Evolutionary conservation across 495 filamentous ascomycete genomes (phyloP), one percentile per base, ranked within the genome.

Genomic region (Stereocaulon alpinum): DNA sequence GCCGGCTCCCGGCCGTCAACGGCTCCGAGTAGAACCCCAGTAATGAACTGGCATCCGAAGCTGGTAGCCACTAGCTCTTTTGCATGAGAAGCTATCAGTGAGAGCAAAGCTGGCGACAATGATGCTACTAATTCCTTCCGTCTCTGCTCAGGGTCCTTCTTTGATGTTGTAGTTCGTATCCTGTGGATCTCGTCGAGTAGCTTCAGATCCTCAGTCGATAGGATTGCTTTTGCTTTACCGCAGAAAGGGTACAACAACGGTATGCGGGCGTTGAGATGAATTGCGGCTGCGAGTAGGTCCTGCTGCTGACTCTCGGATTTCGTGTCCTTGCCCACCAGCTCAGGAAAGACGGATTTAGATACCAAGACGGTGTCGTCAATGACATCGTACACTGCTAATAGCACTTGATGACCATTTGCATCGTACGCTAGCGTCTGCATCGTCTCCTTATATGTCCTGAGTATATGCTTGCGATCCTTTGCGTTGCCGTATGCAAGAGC

Each of bases 351-450:
- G 24, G 85, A 77, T 70, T 95, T 96, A 18, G 86, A 77, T n/a
- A 83, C 85, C 58, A 95, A 74, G 55, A 89, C 87, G 2, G 91
- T 96, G 68, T 99, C 94, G 64, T 99, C 94, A 55, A 95, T 83
- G 29, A 94, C 83, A 66, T 96, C 92, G 69, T 87, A 91, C 4
- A 87, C 88, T 1, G 90, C 77, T 29, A 97, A 74, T 17, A 97
- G 78, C 53, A 96, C 78, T 67, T 86, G 78, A 65, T 96, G 90
- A 2, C 82, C 94, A 65, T 92, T 56, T 3, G 76, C 62, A 69
- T 99, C 92, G 54, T 80, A 81, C 3, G 86, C 86, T 81, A 97
- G 87, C 54, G 84, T 73, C 67, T 89, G 84, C 65, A 92, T 78
- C 15, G 82, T 89, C 64, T 93, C 89, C 63, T 92, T 91, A 78